Evolutionary conservation across 805 yeast species (phyloP).

Genomic region (Yarrowia sp.): DNA sequence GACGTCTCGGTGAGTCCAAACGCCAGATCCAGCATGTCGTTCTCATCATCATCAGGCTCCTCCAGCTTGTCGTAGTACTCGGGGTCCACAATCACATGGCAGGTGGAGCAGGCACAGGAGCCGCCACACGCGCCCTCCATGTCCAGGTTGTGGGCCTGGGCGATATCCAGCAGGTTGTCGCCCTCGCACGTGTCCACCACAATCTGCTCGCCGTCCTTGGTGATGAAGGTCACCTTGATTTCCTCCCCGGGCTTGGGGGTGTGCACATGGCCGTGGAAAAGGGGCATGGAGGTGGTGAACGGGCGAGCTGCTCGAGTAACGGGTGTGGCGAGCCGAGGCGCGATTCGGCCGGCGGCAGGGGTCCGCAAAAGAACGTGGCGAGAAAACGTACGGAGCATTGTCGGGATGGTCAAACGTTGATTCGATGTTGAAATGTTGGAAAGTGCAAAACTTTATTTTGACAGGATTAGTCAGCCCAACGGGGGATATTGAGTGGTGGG

Average conservation of each 20-base stretch:
- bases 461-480: background rate
- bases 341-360: background rate
- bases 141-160: constrained; percentile 88
- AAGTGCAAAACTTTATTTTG: background rate
- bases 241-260: constrained; percentile 95
- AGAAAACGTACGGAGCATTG: background rate
- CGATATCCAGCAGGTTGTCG: constrained; percentile 86
- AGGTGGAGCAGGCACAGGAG: constrained; percentile 97
- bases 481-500: background rate
- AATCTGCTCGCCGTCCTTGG: constrained; percentile 84
- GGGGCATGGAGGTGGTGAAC: background rate
- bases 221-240: constrained; percentile 78
- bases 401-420: background rate
- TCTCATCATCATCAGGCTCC: constrained; percentile 96
- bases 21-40: constrained; percentile 96
- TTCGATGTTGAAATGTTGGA: background rate
- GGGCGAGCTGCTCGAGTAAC: background rate
- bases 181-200: constrained; percentile 88
- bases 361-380: background rate
- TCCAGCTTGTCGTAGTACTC: constrained; percentile 86
- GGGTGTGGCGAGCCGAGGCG: background rate
- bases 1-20: constrained; percentile 97
- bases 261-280: constrained; percentile 80
- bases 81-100: constrained; percentile 95
- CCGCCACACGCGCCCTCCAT: constrained; percentile 99